These are phyloP conservation scores for Clathrospora elynae DNA, from an alignment of 2,329 filamentous ascomycete genomes.

Conservation along the genomic window DNA sequence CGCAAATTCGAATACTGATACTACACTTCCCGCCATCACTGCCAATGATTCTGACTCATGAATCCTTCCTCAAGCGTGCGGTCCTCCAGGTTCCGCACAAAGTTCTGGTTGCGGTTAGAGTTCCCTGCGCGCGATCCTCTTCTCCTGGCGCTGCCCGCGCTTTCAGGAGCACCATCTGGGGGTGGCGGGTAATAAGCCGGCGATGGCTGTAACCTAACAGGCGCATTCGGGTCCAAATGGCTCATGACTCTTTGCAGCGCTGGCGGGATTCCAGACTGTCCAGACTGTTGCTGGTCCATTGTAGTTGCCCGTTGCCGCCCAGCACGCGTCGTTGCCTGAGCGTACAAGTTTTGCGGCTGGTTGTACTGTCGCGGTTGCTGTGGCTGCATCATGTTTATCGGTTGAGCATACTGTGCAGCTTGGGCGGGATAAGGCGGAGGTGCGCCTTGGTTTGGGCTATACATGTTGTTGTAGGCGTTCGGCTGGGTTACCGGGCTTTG, in stretches of 20 bases:
- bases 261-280: constrained; percentile 87
- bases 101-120: constrained; percentile 73
- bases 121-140: constrained; percentile 73
- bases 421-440: constrained; percentile 83
- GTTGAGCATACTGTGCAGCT: constrained; percentile 56
- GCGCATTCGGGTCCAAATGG: constrained; percentile 91
- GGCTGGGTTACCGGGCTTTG: constrained; percentile 57
- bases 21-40: constrained; percentile 50
- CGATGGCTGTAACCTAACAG: constrained; percentile 91
- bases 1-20: constrained; percentile 10
- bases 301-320: constrained; percentile 90
- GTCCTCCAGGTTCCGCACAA: constrained; percentile 93
- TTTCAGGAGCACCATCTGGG: constrained; percentile 76
- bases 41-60: constrained; percentile 73
- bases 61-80: constrained; percentile 92
- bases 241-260: constrained; percentile 94
- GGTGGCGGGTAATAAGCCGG: constrained; percentile 97
- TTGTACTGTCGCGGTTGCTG: constrained; percentile 48
- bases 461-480: constrained; percentile 81
- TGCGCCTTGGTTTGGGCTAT: constrained; percentile 67
- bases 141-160: constrained; percentile 68
- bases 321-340: constrained; percentile 75
- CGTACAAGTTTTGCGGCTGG: constrained; percentile 74
- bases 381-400: constrained; percentile 60
- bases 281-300: constrained; percentile 92